Conservation (phyloP, 1,284 basidiomycete species). For the Sanghuangporus sanghuang region DNA sequence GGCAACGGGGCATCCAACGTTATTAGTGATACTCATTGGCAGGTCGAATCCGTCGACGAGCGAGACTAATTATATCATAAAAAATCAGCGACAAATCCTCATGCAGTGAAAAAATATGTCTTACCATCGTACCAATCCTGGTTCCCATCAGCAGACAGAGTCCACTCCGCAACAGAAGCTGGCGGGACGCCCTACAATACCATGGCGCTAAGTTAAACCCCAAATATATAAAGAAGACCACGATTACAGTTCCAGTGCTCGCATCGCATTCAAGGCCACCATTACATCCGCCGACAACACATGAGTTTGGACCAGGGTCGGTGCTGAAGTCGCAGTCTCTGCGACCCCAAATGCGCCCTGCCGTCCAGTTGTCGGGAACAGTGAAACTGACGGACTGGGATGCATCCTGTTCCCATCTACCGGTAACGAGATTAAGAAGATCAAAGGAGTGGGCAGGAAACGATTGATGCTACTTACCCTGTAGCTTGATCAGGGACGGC, state of each 20-base stretch:
- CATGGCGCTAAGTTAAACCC: not conserved
- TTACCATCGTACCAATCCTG: slow-evolving; percentile 45
- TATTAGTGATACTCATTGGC: slow-evolving; percentile 50
- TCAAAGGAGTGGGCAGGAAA: not conserved
- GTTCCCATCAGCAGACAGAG: slow-evolving; percentile 32
- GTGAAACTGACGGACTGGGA: slow-evolving; percentile 20
- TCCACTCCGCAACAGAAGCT: slow-evolving; percentile 55
- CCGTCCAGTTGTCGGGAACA: slow-evolving; percentile 28
- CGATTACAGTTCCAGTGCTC: slow-evolving; percentile 9
- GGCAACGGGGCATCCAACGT: slow-evolving; percentile 43
- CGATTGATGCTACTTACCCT: slow-evolving; percentile 21
- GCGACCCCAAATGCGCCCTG: slow-evolving; percentile 39
- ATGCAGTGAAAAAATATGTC: slow-evolving; percentile 5
- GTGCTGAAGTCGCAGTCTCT: slow-evolving; percentile 39
- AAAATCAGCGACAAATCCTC: not conserved
- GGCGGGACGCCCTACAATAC: slow-evolving; percentile 47
- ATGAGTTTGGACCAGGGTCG: slow-evolving; percentile 34
- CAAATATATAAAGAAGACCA: not conserved
- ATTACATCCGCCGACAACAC: slow-evolving; percentile 40
- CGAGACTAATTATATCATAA: slow-evolving; percentile 31
- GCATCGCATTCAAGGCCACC: slow-evolving; percentile 40
- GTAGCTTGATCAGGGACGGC: slow-evolving; percentile 18
- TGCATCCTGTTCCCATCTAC: slow-evolving; percentile 24
- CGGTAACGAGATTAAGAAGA: not conserved
- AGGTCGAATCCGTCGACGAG: slow-evolving; percentile 58